Percentiles rank a stretch among this genome's conserved stretches.
Evolutionary conservation across 768 basidiomycete species (phyloP).

Genomic region (Hirschioporus abietinus): DNA sequence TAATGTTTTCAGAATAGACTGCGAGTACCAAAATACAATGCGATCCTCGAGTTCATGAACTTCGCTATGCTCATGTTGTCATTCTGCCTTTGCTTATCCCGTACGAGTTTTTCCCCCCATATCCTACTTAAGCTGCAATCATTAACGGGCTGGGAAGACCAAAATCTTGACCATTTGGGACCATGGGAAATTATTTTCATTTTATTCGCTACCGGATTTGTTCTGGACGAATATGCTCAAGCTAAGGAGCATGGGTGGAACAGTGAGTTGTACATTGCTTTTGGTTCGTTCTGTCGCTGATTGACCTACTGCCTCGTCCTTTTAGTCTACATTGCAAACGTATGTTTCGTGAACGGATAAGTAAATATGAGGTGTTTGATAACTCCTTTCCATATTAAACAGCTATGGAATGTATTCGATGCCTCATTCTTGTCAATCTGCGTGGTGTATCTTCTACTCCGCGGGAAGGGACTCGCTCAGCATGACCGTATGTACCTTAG

Average conservation of each 20-base stretch:
- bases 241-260: slow-evolving; percentile 85
- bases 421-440: slow-evolving; percentile 69
- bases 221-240: slow-evolving; percentile 83
- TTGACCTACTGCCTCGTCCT: slow-evolving; percentile 6
- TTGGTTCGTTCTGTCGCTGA: not conserved
- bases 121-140: slow-evolving; percentile 6
- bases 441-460: slow-evolving; percentile 57
- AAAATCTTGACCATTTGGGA: slow-evolving; percentile 45
- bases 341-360: slow-evolving; percentile 24
- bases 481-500: slow-evolving; percentile 39
- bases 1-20: slow-evolving; percentile 38
- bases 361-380: not conserved
- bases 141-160: slow-evolving; percentile 37
- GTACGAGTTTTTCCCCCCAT: slow-evolving; percentile 37
- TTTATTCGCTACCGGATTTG: slow-evolving; percentile 70
- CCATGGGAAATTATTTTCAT: slow-evolving; percentile 70
- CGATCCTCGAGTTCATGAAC: slow-evolving; percentile 73
- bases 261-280: slow-evolving; percentile 44
- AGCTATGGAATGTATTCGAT: slow-evolving; percentile 94
- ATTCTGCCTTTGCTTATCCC: slow-evolving; percentile 70
- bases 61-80: slow-evolving; percentile 61
- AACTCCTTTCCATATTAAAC: not conserved
- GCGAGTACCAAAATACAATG: slow-evolving; percentile 77
- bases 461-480: slow-evolving; percentile 54
- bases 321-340: slow-evolving; percentile 80